These are phyloP conservation scores for Brettanomyces naardenensis DNA, from an alignment of 805 yeast species.

Conservation along the genomic window DNA sequence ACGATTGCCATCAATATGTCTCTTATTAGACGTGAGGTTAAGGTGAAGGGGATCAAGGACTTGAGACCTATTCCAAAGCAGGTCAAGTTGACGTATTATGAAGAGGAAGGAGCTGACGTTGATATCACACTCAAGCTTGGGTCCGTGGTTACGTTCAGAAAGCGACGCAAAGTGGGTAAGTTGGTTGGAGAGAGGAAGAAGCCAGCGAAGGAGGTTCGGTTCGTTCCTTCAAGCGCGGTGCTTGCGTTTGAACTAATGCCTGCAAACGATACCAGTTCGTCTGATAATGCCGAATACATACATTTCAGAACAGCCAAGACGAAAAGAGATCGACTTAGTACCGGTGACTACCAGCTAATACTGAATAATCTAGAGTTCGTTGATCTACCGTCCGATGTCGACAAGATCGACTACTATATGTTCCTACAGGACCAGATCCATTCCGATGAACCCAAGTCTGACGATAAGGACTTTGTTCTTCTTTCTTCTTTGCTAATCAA, in stretches of 20 bases:
- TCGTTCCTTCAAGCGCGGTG: neutral
- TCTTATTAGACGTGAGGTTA: no score
- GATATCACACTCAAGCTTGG: neutral
- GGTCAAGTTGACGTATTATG: constrained; percentile 12
- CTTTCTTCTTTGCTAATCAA: constrained; percentile 6
- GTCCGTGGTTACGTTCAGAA: constrained; percentile 1
- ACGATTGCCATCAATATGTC: neutral
- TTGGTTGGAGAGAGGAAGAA: neutral
- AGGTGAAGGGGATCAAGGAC: no score
- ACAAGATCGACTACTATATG: constrained; percentile 10
- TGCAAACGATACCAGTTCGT: neutral
- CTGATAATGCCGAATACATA: neutral
- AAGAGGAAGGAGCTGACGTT: constrained; percentile 8
- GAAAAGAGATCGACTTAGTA: neutral
- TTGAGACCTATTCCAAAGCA: neutral
- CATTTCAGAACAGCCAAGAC: constrained; percentile 4
- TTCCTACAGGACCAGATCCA: constrained; percentile 12
- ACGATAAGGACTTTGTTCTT: constrained; percentile 3
- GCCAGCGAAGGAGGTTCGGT: neutral
- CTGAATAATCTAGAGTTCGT: constrained; percentile 9
- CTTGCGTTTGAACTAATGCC: neutral
- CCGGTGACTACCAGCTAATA: constrained; percentile 8
- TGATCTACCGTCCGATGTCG: constrained; percentile 4
- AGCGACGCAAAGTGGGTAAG: neutral
- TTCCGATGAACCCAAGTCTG: neutral